These are phyloP conservation scores for Lodderomyces orthopsilosis DNA, from an alignment of 1,139 yeast genomes.

Conservation along the genomic window DNA sequence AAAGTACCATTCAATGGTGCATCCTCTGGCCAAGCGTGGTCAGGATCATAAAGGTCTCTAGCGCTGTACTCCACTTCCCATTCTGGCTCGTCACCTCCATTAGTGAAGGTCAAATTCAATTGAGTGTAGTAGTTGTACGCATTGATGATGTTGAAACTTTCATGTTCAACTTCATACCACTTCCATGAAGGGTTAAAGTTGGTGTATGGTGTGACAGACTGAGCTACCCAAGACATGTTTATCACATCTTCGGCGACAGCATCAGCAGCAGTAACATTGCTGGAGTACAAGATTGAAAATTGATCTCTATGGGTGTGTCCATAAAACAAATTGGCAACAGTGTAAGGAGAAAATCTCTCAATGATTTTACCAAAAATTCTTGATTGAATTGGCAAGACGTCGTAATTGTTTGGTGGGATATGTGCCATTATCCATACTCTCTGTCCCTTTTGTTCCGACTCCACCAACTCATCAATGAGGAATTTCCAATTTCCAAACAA, in stretches of 20 bases:
- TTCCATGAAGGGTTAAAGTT: constrained; percentile 69
- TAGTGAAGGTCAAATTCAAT: constrained; percentile 50
- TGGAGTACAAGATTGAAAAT: constrained; percentile 54
- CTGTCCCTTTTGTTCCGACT: constrained; percentile 53
- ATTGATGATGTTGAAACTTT: constrained; percentile 61
- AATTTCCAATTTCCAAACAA: constrained; percentile 63
- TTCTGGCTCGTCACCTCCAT: constrained; percentile 47
- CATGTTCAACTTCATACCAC: constrained; percentile 64
- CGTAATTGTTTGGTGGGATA: constrained; percentile 55
- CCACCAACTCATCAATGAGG: constrained; percentile 57
- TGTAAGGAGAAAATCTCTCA: constrained; percentile 64
- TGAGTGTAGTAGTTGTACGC: constrained; percentile 54
- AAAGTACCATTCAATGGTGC: constrained; percentile 59
- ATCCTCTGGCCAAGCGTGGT: constrained; percentile 48
- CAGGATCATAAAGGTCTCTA: constrained; percentile 47
- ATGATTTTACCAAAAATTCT: constrained; percentile 54
- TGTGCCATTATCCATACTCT: constrained; percentile 74
- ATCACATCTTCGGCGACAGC: constrained; percentile 43
- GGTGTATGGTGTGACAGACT: constrained; percentile 62
- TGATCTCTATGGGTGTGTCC: constrained; percentile 78
- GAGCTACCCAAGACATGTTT: constrained; percentile 63
- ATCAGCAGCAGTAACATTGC: constrained; percentile 27
- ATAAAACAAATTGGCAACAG: constrained; percentile 65
- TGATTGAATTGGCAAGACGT: constrained; percentile 62
- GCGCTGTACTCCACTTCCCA: constrained; percentile 58